Evolutionary conservation across 257 asterid genomes (phyloP), one percentile per base, ranked within the genome.

Genomic region (Plantago elongata): DNA sequence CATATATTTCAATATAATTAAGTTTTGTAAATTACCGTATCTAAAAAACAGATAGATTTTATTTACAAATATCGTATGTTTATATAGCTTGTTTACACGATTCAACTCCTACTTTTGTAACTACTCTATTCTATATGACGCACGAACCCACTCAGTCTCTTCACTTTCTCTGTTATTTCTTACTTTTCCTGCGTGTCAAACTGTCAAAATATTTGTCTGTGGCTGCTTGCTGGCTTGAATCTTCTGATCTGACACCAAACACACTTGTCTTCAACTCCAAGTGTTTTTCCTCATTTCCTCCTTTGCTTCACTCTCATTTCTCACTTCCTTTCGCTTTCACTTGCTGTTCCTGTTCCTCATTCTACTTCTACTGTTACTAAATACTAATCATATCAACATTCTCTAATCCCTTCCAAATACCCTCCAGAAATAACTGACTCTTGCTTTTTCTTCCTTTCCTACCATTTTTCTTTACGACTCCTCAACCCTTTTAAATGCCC

Each of bases 231-330:
- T 6, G 2, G 40, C 8, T 2, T 34, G 40, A 1, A 34, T 34
- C 40, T 34, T 34, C 7, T 34, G 38, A 57, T 60, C 49, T 50
- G 62, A 43, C 45, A 54, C 62, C 29, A 63, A 61, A 60, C 71
- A 60, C 71, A 59, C 40, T 34, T 68, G 66, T 52, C 60, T 71
- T 75, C 62, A 65, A 74, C 59, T 74, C 73, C 57, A 68, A 74
- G 79, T 60, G 58, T 70, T 56, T 56, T 34, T 34, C 42, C 43
- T 51, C 43, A 46, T 64, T 65, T 63, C 22, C 57, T 57, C 63
- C 61, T 62, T 27, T 49, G 22, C 38, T 48, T 63, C 63, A 14
- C 45, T 46, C 55, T 55, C 42, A 50, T 43, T 45, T 2, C 27
- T 22, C 27, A 22, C 27, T 22, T 22, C 27, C 27, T 22, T 49